phyloP scores from a whole-genome alignment of 257 asterid genomes.

The Solanum phureja region DNA sequence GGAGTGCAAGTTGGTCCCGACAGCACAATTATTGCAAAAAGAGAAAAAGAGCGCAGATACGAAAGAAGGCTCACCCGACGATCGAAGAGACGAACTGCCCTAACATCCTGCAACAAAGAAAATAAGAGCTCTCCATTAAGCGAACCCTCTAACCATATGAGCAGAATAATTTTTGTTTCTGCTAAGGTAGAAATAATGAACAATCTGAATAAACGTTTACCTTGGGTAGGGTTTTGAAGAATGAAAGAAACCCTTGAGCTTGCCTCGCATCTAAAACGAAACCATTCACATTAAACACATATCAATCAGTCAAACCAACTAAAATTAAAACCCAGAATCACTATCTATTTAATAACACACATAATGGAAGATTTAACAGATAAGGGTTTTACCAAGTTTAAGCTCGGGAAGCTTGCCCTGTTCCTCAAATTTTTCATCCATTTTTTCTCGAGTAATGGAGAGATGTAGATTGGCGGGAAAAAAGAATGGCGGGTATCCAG shows the following conservation, averaged over 20 bases:
- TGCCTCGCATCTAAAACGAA: slow-evolving; percentile 68
- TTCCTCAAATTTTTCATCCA: slow-evolving; percentile 53
- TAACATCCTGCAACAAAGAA: slow-evolving; percentile 59
- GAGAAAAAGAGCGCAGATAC: background rate
- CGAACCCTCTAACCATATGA: background rate
- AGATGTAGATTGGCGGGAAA: background rate
- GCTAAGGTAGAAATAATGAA: background rate
- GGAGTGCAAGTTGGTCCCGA: background rate
- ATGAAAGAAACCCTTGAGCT: slow-evolving; percentile 93
- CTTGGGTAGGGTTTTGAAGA: slow-evolving; percentile 65
- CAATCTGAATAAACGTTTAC: slow-evolving; percentile 24
- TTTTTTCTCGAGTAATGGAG: background rate
- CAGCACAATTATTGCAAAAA: background rate
- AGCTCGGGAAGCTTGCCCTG: slow-evolving; percentile 80
- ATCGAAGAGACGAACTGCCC: slow-evolving; percentile 88
- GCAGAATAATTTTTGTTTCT: background rate
- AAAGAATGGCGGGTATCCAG: background rate
- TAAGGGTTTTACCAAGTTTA: slow-evolving; percentile 61
- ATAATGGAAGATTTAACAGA: background rate
- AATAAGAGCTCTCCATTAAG: background rate
- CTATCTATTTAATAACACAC: background rate
- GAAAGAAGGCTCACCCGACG: slow-evolving; percentile 62
- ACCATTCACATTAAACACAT: background rate
- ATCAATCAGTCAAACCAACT: background rate
- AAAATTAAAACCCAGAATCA: background rate